These are phyloP conservation scores for Aureococcus anophagefferens DNA, from an alignment of 108 stramenopile genomes.

Conservation along the genomic window DNA sequence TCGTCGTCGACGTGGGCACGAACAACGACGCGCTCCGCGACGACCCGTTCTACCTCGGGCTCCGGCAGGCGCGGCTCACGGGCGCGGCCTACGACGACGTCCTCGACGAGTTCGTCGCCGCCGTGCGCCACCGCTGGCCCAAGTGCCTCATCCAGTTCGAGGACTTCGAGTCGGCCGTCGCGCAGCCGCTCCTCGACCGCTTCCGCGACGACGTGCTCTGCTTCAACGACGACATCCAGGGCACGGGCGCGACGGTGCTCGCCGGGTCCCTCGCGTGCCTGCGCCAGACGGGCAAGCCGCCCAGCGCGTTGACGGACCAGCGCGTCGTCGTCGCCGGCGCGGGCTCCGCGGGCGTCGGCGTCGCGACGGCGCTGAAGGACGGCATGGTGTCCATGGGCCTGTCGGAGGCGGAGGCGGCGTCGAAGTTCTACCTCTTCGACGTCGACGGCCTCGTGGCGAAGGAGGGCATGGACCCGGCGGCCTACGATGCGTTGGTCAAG, in stretches of 20 bases:
- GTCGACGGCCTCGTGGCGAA: slow-evolving; percentile 41
- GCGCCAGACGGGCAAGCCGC: slow-evolving; percentile 57
- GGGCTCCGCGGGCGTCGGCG: slow-evolving; percentile 84
- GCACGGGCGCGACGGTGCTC: slow-evolving; percentile 76
- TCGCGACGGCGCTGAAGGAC: slow-evolving; percentile 62
- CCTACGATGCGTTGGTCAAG: no score
- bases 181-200: slow-evolving; percentile 70
- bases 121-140: slow-evolving; percentile 84
- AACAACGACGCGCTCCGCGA: slow-evolving; percentile 77
- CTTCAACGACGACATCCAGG: slow-evolving; percentile 99
- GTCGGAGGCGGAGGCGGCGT: slow-evolving; percentile 36
- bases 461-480: not conserved
- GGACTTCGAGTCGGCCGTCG: slow-evolving; percentile 77
- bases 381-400: slow-evolving; percentile 25
- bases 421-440: slow-evolving; percentile 73
- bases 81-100: slow-evolving; percentile 70
- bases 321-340: slow-evolving; percentile 79
- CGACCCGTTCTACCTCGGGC: slow-evolving; percentile 85
- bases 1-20: slow-evolving; percentile 93
- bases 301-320: slow-evolving; percentile 66
- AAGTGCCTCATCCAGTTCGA: slow-evolving; percentile 89
- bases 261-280: slow-evolving; percentile 72
- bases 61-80: slow-evolving; percentile 59
- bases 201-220: slow-evolving; percentile 74
- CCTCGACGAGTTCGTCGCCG: slow-evolving; percentile 92